phyloP scores from a whole-genome alignment of 139 green algal genomes.

The Closterium sp. region DNA sequence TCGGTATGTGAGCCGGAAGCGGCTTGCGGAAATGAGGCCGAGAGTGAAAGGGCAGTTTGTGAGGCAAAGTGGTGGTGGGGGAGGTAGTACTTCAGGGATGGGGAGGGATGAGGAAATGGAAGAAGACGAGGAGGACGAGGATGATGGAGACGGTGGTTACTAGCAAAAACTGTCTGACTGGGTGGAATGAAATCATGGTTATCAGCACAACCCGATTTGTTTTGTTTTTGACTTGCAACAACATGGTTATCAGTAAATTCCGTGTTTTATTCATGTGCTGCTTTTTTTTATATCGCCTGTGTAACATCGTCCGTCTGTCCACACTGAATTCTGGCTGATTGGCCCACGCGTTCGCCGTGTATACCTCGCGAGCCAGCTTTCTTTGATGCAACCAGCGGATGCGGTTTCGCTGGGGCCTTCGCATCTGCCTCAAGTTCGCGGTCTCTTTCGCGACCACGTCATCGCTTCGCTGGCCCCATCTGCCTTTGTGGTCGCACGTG shows the following conservation, averaged over 20 bases:
- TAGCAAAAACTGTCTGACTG: background rate
- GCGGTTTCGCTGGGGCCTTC: background rate
- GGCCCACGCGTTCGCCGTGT: background rate
- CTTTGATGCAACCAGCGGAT: background rate
- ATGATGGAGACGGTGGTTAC: background rate
- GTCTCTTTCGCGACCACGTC: background rate
- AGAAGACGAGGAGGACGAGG: slow-evolving; percentile 28
- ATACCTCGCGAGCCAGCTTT: background rate
- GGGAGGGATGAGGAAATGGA: slow-evolving; percentile 28
- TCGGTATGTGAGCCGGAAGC: slow-evolving; percentile 54
- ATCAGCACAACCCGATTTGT: background rate
- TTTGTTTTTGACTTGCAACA: no score
- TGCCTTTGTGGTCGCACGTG: background rate
- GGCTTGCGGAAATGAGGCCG: slow-evolving; percentile 56
- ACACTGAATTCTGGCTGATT: background rate
- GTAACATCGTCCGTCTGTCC: no score
- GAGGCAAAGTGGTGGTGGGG: slow-evolving; percentile 22
- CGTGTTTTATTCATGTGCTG: no score
- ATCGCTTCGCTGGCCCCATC: background rate
- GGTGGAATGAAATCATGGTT: background rate
- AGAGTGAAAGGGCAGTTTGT: slow-evolving; percentile 61
- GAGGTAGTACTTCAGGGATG: background rate
- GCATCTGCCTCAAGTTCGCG: background rate
- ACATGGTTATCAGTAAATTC: no score
- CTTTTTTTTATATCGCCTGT: no score